Evolutionary conservation across 305 asterid genomes (phyloP), one percentile per base, ranked within the genome.

Genomic region (Solanum aculeatissimum): DNA sequence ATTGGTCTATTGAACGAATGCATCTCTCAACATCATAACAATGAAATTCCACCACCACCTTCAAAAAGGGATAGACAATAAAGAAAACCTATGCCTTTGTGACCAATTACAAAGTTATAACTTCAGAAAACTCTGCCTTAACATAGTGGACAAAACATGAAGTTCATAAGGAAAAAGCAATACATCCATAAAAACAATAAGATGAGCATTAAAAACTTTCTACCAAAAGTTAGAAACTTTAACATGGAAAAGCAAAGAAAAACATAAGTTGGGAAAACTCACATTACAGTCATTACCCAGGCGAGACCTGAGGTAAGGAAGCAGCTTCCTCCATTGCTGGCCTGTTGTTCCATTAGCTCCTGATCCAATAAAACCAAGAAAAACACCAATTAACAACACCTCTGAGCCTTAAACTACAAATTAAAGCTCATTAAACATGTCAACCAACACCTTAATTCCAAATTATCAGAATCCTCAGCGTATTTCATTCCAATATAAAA

Each of bases 271-370:
- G 49, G 82, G 35, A 42, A 53, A 69, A 86, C 98, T 94, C 91
- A 94, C 98, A 82, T 95, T 95, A 89, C 90, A 95, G 68, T 93
- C 95, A 68, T 90, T 88, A 77, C 93, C 92, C 27, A 95, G 92
- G 85, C 96, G 94, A 87, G 97, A 93, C 92, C 93, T 91, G 77
- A 95, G 87, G 84, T 89, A 91, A 74, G 98, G 98, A 88, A 95
- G 87, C 85, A 94, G 88, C 43, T 91, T 93, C 92, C 92, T 94
- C 98, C 98, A 95, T 89, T 95, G 95, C 90, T 91, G 90, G 14
- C 88, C 95, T 11, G 95, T 89, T 49, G 82, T 86, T 85, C 95
- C 95, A 90, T 94, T 95, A 84, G 98, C 97, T 68, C 98, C 98
- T 95, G 92, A 11, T 54, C 7, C 63, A 69, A 83, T 19, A 68